Evolutionary conservation across 1,139 yeast genomes (phyloP), one percentile per base, ranked within the genome.

Genomic region (Yamadazyma triangularis): DNA sequence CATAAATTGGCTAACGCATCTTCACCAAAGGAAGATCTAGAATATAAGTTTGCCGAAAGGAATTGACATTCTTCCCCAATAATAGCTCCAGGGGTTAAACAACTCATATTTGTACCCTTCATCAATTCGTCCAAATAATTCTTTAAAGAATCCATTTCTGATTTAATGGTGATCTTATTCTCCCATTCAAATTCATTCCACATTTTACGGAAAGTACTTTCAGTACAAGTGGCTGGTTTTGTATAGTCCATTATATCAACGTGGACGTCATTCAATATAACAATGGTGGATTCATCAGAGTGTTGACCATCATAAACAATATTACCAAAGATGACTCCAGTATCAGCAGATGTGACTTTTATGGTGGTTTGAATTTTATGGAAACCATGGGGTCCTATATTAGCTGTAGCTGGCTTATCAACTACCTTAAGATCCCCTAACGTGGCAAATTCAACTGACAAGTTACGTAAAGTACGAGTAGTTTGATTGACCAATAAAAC

Each of bases 161-260:
- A 79, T 48, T 84, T 81, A 53, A 93, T 85, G 40, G 91, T 85
- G 51, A 93, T 91, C 67, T 93, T 93, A 65, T 93, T 93, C 61
- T 93, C 99, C 99, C 99, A 93, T 64, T 93, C 99, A 56, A 93
- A 93, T 58, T 89, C 97, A 56, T 88, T 86, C 99, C 99, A 93
- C 97, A 89, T 89, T 49, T 80, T 77, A 51, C 98, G 85, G 85
- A 93, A 93, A 45, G 77, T 83, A 31, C 80, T 77, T 59, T 91
- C 98, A 12, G 88, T 67, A 58, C 96, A 87, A 16, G 77, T 73
- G 10, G 95, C 95, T 15, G 98, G 97, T 56, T 86, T 87, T 57
- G 93, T 89, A 64, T 93, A 93, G 60, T 91, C 97, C 91, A 91
- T 86, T 37, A 91, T 87, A 56, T 91, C 96, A 39, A 91, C 89